phyloP scores from a whole-genome alignment of 192 early-diverging fungal species.

The Entomortierella beljakovae region DNA sequence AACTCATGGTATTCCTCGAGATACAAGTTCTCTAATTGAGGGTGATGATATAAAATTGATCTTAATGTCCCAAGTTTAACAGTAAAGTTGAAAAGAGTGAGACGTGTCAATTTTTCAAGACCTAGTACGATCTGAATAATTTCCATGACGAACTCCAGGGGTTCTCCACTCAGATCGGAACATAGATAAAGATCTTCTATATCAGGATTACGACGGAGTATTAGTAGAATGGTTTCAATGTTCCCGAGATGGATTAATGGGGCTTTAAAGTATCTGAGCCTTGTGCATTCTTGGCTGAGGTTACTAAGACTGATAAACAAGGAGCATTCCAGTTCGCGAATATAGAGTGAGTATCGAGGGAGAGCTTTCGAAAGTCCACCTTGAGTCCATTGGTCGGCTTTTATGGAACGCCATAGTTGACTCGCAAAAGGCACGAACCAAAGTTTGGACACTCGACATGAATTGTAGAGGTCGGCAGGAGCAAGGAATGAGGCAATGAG shows the following conservation, averaged over 20 bases:
- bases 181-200: slow-evolving; percentile 8
- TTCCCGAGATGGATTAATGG: neutral
- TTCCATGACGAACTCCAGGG: neutral
- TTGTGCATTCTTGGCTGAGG: slow-evolving; percentile 2
- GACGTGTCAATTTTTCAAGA: slow-evolving; percentile 1
- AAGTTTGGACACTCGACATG: slow-evolving; percentile 1
- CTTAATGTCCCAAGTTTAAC: neutral
- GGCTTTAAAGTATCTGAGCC: neutral
- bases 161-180: neutral
- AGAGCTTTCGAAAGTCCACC: slow-evolving; percentile 12
- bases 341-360: slow-evolving; percentile 24
- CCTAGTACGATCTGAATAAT: neutral
- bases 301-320: neutral
- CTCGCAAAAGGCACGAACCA: slow-evolving; percentile 37
- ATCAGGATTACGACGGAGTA: slow-evolving; percentile 14
- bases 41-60: no score
- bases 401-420: slow-evolving; percentile 28
- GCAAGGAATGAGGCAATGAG: neutral
- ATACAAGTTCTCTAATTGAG: no score
- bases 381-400: slow-evolving; percentile 32
- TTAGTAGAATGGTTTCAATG: neutral
- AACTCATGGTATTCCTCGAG: no score
- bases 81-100: neutral
- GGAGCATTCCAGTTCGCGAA: slow-evolving; percentile 26
- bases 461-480: slow-evolving; percentile 17